These are phyloP conservation scores for Neurospora terricola DNA, from an alignment of 495 filamentous ascomycete species.

Conservation along the genomic window DNA sequence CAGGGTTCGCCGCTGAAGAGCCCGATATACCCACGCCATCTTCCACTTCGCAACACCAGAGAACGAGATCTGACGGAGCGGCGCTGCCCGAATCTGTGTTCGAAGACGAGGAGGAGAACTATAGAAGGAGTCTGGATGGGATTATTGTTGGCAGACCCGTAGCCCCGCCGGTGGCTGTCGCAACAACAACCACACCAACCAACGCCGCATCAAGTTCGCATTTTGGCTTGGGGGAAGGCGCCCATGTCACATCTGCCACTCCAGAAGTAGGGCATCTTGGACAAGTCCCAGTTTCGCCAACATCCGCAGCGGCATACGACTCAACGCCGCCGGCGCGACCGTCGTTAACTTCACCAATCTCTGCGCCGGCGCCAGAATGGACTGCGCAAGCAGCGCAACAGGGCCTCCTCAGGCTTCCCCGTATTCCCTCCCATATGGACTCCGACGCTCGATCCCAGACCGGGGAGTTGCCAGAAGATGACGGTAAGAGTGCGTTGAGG, in stretches of 20 bases:
- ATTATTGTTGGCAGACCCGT: not conserved
- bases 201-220: not conserved
- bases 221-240: not conserved
- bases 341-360: not conserved
- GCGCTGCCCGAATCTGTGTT: slow-evolving; percentile 6
- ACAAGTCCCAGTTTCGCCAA: not conserved
- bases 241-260: not conserved
- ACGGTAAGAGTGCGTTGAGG: slow-evolving; percentile 75
- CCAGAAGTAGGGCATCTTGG: not conserved
- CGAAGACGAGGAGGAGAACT: slow-evolving; percentile 7
- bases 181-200: not conserved
- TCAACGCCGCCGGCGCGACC: not conserved
- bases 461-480: slow-evolving; percentile 66
- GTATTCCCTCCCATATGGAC: not conserved
- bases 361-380: not conserved
- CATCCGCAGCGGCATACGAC: not conserved
- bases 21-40: slow-evolving; percentile 5
- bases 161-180: not conserved
- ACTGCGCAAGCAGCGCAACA: not conserved
- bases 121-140: not conserved
- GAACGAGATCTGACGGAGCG: slow-evolving; percentile 8
- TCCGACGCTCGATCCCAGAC: slow-evolving; percentile 7
- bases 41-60: slow-evolving; percentile 8
- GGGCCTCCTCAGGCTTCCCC: not conserved
- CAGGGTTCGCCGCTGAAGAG: slow-evolving; percentile 23